Conservation (phyloP, 2,329 filamentous ascomycete species). For the Aureobasidium sp. region DNA sequence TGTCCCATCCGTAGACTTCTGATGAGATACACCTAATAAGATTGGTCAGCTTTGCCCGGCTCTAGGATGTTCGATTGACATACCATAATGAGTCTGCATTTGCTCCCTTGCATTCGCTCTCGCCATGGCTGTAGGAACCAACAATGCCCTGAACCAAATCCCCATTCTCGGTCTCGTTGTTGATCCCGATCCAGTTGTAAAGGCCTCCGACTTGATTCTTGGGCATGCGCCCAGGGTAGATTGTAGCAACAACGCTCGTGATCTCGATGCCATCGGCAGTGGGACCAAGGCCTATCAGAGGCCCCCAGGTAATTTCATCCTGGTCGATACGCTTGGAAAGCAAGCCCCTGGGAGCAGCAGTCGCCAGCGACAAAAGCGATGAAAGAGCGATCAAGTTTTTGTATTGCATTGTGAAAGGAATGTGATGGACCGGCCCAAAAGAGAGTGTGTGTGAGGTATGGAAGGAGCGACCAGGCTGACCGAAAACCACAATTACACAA, state of each 20-base stretch:
- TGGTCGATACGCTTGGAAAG: background rate
- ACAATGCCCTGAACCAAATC: conserved; percentile 18
- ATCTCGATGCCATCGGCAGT: conserved; percentile 16
- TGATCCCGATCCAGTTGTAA: conserved; percentile 22
- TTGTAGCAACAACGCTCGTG: conserved; percentile 18
- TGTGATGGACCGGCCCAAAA: background rate
- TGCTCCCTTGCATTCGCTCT: conserved; percentile 18
- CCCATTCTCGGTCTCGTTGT: conserved; percentile 18
- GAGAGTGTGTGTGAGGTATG: background rate
- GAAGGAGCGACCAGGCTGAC: background rate
- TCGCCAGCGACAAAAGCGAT: conserved; percentile 4
- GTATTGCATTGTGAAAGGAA: conserved; percentile 2
- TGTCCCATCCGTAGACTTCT: conserved; percentile 19
- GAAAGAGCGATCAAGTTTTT: background rate
- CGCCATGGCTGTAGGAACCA: conserved; percentile 18
- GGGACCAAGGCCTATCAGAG: conserved; percentile 18
- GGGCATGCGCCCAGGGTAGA: conserved; percentile 21
- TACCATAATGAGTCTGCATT: conserved; percentile 18
- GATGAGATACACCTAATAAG: conserved; percentile 17
- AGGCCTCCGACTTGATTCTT: conserved; percentile 19
- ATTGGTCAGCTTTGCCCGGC: background rate
- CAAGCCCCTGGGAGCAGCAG: background rate
- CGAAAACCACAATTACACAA: background rate
- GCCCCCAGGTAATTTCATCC: conserved; percentile 17
- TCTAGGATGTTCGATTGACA: background rate